Evolutionary conservation across 2,329 filamentous ascomycete species (phyloP), one percentile per base, ranked within the genome.

Genomic region (Ustulina deusta): DNA sequence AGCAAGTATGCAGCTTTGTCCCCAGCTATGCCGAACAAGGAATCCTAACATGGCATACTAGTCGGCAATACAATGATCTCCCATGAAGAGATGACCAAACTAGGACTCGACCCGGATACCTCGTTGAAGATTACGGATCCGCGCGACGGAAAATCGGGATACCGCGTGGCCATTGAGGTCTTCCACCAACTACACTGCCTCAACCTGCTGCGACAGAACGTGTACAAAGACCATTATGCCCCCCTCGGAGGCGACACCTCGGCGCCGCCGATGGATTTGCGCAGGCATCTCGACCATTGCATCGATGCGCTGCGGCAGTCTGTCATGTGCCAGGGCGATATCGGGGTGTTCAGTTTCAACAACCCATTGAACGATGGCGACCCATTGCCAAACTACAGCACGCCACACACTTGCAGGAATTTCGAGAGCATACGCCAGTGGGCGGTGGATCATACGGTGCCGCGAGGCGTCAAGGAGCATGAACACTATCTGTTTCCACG

Each of bases 31-130:
- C 27, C 34, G 4, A 1, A 36, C 2, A 11, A 29, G 22, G 17
- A 20, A 42, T 46, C 3, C 64, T 67, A 40, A 49, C 13, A 52
- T 27, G 11, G 4, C 11, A 10, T n/a, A 17, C 15, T 25, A 63
- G 86, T 90, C 29, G 87, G 87, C 42, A 87, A 90, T 74, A 86
- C 87, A 72, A 87, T 88, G 83, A 85, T 90, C 59, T 84, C 84
- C 0, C 79, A 82, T 25, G 79, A 82, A 6, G 86, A 89, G 72
- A 83, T 89, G 32, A 77, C 82, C 46, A 83, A 82, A 25, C 82
- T 90, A 0, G 83, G 83, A 4, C 78, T 85, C 3, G 85, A 87
- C 69, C 84, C 84, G 1, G 76, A 79, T 42, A 78, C 83, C 25
- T 86, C 85, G 0, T 79, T 89, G n/a, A 84, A 83, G 72, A 84